phyloP scores from a whole-genome alignment of 2,329 filamentous ascomycete genomes.

The Phyllosticta citribraziliensis region DNA sequence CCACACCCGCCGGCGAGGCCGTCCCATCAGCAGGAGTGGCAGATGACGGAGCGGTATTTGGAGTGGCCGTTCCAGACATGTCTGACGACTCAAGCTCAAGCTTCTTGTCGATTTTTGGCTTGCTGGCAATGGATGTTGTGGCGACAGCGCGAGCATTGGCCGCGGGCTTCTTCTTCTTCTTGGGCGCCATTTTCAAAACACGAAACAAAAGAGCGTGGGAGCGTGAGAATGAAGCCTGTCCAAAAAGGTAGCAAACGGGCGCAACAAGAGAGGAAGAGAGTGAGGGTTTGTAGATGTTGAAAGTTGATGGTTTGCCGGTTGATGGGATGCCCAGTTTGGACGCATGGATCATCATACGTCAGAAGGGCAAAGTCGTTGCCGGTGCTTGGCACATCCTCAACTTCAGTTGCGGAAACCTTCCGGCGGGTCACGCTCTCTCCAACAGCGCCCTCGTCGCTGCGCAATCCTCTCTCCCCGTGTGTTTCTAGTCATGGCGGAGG shows the following conservation, averaged over 20 bases:
- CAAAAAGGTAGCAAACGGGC: background rate
- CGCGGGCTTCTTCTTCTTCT: conserved; percentile 87
- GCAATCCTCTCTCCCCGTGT: background rate
- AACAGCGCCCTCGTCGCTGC: conserved; percentile 1
- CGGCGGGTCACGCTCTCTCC: background rate
- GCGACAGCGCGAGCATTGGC: conserved; percentile 87
- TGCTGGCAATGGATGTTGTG: conserved; percentile 85
- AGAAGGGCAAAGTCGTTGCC: background rate
- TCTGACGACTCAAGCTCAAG: conserved; percentile 15
- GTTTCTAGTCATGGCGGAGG: conserved; percentile 22
- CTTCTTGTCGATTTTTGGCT: conserved; percentile 46
- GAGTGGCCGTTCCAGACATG: conserved; percentile 15
- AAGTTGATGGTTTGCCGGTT: background rate
- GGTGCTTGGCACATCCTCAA: conserved; percentile 1
- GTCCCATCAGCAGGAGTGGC: conserved; percentile 4
- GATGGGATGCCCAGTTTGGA: background rate
- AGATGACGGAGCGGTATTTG: conserved; percentile 2
- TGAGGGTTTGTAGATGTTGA: background rate
- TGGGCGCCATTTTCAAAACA: conserved; percentile 52
- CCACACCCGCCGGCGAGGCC: conserved; percentile 13
- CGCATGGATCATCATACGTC: background rate
- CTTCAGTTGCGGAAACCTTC: conserved; percentile 9
- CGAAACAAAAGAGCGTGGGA: background rate
- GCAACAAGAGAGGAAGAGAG: background rate
- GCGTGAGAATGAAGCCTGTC: background rate